Evolutionary conservation across 2,329 filamentous ascomycete genomes (phyloP).

Genomic region (Lachnum nothofagi): DNA sequence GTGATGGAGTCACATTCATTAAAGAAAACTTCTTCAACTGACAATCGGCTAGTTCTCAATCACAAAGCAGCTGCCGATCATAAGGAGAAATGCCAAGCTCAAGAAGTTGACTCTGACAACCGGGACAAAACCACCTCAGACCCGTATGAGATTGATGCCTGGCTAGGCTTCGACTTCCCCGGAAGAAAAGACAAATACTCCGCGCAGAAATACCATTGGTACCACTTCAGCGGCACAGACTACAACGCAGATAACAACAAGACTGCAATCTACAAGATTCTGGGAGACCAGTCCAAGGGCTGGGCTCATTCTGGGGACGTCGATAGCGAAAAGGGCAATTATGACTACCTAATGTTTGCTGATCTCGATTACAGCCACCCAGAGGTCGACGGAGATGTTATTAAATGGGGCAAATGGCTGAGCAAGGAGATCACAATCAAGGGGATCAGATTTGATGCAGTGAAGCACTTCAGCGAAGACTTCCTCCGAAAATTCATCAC

Average conservation of each 20-base stretch:
- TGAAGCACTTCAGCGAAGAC: constrained; percentile 65
- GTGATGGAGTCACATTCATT: constrained; percentile 10
- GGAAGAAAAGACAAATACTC: constrained; percentile 57
- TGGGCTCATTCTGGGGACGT: constrained; percentile 59
- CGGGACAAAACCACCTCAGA: constrained; percentile 50
- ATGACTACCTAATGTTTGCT: constrained; percentile 67
- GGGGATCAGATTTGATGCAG: constrained; percentile 67
- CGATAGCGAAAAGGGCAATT: constrained; percentile 59
- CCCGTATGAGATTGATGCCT: constrained; percentile 59
- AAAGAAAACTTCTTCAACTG: not conserved
- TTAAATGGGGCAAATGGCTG: constrained; percentile 66
- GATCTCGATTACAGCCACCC: constrained; percentile 62
- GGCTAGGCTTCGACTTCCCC: constrained; percentile 62
- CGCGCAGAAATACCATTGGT: constrained; percentile 57
- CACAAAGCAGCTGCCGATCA: constrained; percentile 66
- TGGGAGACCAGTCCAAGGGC: constrained; percentile 54
- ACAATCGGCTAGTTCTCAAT: constrained; percentile 51
- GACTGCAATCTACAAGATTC: constrained; percentile 61
- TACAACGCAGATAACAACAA: constrained; percentile 52
- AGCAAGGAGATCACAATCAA: constrained; percentile 53
- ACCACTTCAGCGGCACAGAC: constrained; percentile 65
- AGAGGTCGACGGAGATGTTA: constrained; percentile 59
- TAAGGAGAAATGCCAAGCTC: constrained; percentile 56
- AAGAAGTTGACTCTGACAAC: constrained; percentile 60
- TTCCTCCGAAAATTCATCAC: constrained; percentile 63